Percentiles rank a stretch among this genome's conserved stretches.
Evolutionary conservation across 2,329 filamentous ascomycete genomes (phyloP).

Genomic region (Colletotrichum incanum): DNA sequence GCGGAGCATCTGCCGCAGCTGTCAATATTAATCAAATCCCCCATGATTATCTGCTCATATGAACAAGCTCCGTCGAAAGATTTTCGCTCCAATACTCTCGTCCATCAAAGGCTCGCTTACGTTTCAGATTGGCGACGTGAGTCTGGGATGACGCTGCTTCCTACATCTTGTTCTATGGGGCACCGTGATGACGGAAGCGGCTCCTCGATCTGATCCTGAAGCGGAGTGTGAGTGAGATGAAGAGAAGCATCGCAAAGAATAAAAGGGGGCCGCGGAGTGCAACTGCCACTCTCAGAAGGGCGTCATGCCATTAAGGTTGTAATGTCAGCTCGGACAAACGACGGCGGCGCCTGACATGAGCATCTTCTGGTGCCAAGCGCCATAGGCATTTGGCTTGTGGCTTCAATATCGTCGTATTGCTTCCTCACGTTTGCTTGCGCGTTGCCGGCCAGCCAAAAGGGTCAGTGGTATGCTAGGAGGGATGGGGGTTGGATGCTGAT

Average conservation of each 20-base stretch:
- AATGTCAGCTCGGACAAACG: background rate
- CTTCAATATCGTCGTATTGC: background rate
- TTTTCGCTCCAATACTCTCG: slow-evolving; percentile 36
- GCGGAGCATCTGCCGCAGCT: slow-evolving; percentile 23
- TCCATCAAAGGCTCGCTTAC: slow-evolving; percentile 30
- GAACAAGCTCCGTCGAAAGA: slow-evolving; percentile 29
- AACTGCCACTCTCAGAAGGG: slow-evolving; percentile 17
- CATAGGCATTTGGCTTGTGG: background rate
- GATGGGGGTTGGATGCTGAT: slow-evolving; percentile 9
- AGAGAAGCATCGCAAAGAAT: slow-evolving; percentile 3
- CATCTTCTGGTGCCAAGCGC: background rate
- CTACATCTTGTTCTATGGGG: slow-evolving; percentile 18
- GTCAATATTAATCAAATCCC: slow-evolving; percentile 36
- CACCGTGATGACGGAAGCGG: slow-evolving; percentile 17
- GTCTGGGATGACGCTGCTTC: slow-evolving; percentile 34
- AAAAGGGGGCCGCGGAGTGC: background rate
- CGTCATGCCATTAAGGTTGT: slow-evolving; percentile 21
- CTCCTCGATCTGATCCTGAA: slow-evolving; percentile 22
- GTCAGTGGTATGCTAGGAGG: slow-evolving; percentile 33
- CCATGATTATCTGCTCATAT: slow-evolving; percentile 34
- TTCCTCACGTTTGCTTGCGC: slow-evolving; percentile 6
- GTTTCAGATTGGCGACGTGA: slow-evolving; percentile 40
- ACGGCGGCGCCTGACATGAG: background rate
- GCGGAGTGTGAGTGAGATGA: slow-evolving; percentile 16
- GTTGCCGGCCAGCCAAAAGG: slow-evolving; percentile 2